Evolutionary conservation across 768 basidiomycete species (phyloP), one percentile per base, ranked within the genome.

Genomic region (Pulveroboletus sp.): DNA sequence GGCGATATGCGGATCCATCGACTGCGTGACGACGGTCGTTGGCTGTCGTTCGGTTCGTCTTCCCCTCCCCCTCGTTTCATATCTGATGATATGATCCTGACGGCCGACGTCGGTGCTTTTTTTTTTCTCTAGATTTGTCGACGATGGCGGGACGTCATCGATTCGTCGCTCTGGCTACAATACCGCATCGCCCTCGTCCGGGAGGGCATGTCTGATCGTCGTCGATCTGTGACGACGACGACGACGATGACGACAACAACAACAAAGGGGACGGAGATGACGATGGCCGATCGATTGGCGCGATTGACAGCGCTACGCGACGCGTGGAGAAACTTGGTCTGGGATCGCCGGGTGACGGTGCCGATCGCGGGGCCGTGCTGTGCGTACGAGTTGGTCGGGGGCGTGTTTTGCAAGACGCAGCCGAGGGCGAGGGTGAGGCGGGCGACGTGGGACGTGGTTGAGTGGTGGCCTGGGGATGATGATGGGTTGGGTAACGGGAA

Each of bases 301-400:
- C 63, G 63, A 1, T 65, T 77, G 0, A 65, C 67, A 3, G 54
- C 60, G 17, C 63, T 74, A 1, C 69, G 76, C 3, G 39, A 32
- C 0, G 58, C 71, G 0, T 77, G 77, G 76, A 31, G 55, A 1
- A 56, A 53, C 16, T 56, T 73, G 12, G 54, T 50, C 13, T 71
- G 71, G 66, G 52, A 47, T 6, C 49, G 50, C 0, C 55, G 52
- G 12, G 49, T 55, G 1, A 40, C 51, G 0, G 59, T 75, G 0
- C 62, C 66, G 6, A 59, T 73, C 30, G 60, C 69, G 0, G 75
- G 70, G 0, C 52, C 58, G 3, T 76, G 74, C 47, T 68, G 68
- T 39, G 79, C 80, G 5, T 85, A 85, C 57, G 82, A 85, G 51
- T 71, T 85, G 51, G 82, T 83, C 5, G 77, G 71, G 0, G 83